Evolutionary conservation across 495 filamentous ascomycete species (phyloP).

Genomic region (Neurospora sp.): DNA sequence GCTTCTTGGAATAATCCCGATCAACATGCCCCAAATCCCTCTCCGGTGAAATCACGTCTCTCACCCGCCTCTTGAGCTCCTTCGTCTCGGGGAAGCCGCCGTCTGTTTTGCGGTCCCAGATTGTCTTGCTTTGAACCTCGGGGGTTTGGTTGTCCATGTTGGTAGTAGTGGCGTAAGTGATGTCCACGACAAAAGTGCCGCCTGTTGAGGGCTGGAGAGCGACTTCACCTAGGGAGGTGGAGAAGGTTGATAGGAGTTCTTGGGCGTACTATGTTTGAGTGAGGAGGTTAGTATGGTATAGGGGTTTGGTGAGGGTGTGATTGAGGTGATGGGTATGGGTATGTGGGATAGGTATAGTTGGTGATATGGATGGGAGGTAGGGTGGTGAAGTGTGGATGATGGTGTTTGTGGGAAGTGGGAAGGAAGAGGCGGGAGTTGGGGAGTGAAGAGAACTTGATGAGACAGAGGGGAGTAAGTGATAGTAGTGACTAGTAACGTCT

Average conservation of each 20-base stretch:
- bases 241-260: constrained; percentile 96
- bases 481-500: neutral
- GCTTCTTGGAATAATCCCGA: constrained; percentile 24
- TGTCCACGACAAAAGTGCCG: constrained; percentile 67
- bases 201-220: constrained; percentile 80
- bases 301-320: no score
- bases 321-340: no score
- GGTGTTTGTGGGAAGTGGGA: neutral
- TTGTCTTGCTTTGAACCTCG: constrained; percentile 22
- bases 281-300: neutral
- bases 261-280: constrained; percentile 63
- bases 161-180: constrained; percentile 24
- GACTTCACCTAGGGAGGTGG: constrained; percentile 75
- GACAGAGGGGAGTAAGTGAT: neutral
- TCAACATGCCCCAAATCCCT: constrained; percentile 79
- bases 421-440: neutral
- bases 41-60: constrained; percentile 70
- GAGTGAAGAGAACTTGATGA: neutral
- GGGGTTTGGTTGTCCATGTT: constrained; percentile 11
- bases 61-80: constrained; percentile 76
- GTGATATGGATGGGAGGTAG: no score
- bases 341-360: no score
- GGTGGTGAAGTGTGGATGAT: neutral
- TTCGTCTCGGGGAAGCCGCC: constrained; percentile 92
- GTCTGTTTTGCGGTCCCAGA: constrained; percentile 86